Base-by-base conservation (phyloP, 2,329 filamentous ascomycete genomes). In the Fusarium lyarnte region DNA sequence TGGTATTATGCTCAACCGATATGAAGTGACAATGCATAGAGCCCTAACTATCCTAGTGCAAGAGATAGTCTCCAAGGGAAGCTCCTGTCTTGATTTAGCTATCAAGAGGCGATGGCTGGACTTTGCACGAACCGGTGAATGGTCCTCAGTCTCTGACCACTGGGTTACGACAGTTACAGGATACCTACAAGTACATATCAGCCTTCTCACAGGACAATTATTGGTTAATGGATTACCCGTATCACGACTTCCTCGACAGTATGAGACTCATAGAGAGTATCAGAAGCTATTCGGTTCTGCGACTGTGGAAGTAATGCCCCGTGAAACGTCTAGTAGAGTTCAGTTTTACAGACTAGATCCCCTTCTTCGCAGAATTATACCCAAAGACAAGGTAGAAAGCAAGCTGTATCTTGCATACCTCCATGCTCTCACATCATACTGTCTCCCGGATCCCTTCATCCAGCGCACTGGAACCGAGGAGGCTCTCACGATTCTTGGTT, bases 401-500 rank as follows among this genome's bases (percentile, higher is more conserved):
- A 88, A 86, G 57, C 78, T 92, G 0, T 82, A 85, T 23, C 78
- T 89, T 1, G 80, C 81, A 13, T 86, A 87, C 33, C 76, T 91
- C 0, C 88, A 91, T 67, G 87, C 85, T 0, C 62, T 89, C 0
- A 91, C 89, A 0, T 87, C 88, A 0, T 83, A 84, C 53, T 87
- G 82, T 31, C 77, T 89, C 0, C 84, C 85, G 0, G 88, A 91
- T 70, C 79, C 78, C 0, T 79, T 90, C 1, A 87, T 85, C 0
- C 51, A 73, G 0, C 77, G 78, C 9, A 91, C 87, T 1, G 89
- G 89, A 0, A 89, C 87, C 0, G 88, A 91, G 69, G 77, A 86
- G 49, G 86, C 88, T 0, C 72, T 91, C 0, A 69, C 74, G 0
- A 87, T 88, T 3, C 75, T 91, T 2, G 46, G 64, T 1, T 87